These are phyloP conservation scores for Blastocystis sp. DNA, from an alignment of 352 stramenopile genomes.

Conservation along the genomic window DNA sequence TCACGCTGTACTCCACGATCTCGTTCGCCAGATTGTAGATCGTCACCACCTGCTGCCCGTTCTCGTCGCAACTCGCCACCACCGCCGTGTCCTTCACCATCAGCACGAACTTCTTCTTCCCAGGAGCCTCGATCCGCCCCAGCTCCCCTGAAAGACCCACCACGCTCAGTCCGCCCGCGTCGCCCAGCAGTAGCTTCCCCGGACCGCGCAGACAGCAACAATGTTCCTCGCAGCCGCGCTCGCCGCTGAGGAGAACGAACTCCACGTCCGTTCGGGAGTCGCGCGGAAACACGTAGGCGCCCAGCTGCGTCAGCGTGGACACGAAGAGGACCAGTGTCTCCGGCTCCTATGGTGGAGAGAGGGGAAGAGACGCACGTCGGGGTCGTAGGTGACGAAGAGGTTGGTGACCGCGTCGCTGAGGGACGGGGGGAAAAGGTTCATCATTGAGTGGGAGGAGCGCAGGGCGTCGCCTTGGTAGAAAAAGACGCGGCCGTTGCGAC, in stretches of 20 bases:
- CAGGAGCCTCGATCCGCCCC: background rate
- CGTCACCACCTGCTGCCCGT: slow-evolving; percentile 28
- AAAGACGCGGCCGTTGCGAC: slow-evolving; percentile 2
- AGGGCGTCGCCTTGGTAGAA: slow-evolving; percentile 23
- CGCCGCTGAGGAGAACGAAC: background rate
- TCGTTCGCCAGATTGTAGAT: slow-evolving; percentile 27
- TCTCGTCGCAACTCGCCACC: slow-evolving; percentile 41
- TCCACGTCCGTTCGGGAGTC: background rate
- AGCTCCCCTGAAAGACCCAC: background rate
- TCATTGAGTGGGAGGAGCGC: background rate
- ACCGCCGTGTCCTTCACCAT: slow-evolving; percentile 11
- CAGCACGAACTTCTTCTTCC: slow-evolving; percentile 41
- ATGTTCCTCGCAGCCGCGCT: background rate
- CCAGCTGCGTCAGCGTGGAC: background rate
- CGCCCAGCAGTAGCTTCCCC: background rate
- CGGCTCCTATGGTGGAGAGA: background rate
- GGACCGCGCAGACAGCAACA: background rate
- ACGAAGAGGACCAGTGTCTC: background rate
- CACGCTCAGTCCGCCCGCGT: background rate
- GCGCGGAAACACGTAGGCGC: background rate
- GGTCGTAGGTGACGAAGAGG: background rate
- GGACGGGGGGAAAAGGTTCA: background rate
- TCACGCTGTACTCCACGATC: slow-evolving; percentile 7
- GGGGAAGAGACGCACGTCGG: background rate
- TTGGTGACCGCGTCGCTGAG: background rate